Conservation (phyloP, 371 early-diverging fungal genomes). For the Circinella minor region DNA sequence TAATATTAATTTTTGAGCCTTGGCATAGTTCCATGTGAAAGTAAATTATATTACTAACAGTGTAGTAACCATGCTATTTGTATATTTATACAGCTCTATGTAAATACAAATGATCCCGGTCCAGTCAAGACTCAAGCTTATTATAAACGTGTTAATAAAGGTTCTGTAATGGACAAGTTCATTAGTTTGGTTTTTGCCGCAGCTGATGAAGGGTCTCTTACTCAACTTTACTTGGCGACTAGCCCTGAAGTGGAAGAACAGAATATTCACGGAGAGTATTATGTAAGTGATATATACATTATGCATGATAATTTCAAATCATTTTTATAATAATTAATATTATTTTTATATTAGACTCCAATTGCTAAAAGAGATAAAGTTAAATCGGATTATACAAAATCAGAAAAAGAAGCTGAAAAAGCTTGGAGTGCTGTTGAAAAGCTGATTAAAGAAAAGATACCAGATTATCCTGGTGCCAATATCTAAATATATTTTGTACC, state of each 20-base stretch:
- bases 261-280: conserved; percentile 57
- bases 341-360: conserved; percentile 20
- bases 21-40: background rate
- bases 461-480: too few relatives aligned
- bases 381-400: background rate
- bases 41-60: background rate
- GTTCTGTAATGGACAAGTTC: background rate
- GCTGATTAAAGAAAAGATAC: background rate
- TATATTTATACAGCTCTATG: conserved; percentile 39
- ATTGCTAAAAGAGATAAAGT: background rate
- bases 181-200: conserved; percentile 15
- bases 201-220: conserved; percentile 60
- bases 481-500: too few relatives aligned
- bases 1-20: too few relatives aligned
- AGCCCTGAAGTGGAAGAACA: conserved; percentile 63
- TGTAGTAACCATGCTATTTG: background rate
- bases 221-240: conserved; percentile 67
- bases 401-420: background rate
- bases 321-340: background rate
- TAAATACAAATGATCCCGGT: conserved; percentile 76
- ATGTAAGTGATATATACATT: conserved; percentile 36
- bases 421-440: background rate
- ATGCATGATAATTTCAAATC: background rate
- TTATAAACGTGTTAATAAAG: conserved; percentile 19
- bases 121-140: conserved; percentile 47